A percentile compares a stretch with the other conserved stretches of the same genome.
phyloP scores from a whole-genome alignment of 1,284 basidiomycete species.

The Sanguinoderma infundibulare region DNA sequence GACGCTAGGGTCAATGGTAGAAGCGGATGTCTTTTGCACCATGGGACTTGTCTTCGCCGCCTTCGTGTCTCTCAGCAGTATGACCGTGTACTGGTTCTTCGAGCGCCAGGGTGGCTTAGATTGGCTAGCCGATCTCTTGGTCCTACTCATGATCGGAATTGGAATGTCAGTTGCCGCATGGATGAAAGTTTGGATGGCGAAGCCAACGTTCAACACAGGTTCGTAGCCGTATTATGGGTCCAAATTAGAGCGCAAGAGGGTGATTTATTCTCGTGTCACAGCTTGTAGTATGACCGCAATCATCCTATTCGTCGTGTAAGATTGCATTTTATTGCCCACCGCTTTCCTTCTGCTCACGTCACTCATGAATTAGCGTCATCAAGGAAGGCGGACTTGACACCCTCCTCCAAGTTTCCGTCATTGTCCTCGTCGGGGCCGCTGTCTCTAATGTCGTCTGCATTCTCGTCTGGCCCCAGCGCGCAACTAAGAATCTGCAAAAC shows the following conservation, averaged over 20 bases:
- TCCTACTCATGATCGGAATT: slow-evolving; percentile 82
- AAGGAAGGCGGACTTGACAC: slow-evolving; percentile 88
- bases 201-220: slow-evolving; percentile 93
- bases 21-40: slow-evolving; percentile 82
- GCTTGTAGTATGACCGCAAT: slow-evolving; percentile 93
- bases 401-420: slow-evolving; percentile 75
- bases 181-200: slow-evolving; percentile 89
- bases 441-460: slow-evolving; percentile 89
- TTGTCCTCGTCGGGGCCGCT: slow-evolving; percentile 76
- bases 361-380: slow-evolving; percentile 59
- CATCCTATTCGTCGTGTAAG: slow-evolving; percentile 84
- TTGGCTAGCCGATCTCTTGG: slow-evolving; percentile 69
- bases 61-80: slow-evolving; percentile 76
- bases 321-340: slow-evolving; percentile 18
- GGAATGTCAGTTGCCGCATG: slow-evolving; percentile 85
- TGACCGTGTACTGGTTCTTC: slow-evolving; percentile 80
- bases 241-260: neutral
- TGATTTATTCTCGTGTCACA: slow-evolving; percentile 32
- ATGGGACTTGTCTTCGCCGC: slow-evolving; percentile 76
- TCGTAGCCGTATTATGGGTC: slow-evolving; percentile 25
- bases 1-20: slow-evolving; percentile 89
- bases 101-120: slow-evolving; percentile 71
- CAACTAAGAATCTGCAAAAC: slow-evolving; percentile 80
- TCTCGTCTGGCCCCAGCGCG: slow-evolving; percentile 82
- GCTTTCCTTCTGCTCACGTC: slow-evolving; percentile 3